Percentiles rank a stretch among this genome's conserved stretches.
Evolutionary conservation across 179 eudicot genomes (phyloP).

Genomic region (Beta macrorhiza): DNA sequence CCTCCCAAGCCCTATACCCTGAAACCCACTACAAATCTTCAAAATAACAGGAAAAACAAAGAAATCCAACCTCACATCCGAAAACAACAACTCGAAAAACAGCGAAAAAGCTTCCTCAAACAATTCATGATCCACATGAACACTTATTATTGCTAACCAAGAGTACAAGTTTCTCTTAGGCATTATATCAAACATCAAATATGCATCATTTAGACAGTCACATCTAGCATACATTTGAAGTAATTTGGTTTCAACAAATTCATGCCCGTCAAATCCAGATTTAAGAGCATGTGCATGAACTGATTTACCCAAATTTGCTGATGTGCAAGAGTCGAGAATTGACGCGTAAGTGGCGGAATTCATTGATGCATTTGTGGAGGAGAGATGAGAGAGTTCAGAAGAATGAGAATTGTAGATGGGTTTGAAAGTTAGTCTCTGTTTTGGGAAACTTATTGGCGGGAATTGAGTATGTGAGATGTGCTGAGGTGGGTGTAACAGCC

Average conservation of each 20-base stretch:
- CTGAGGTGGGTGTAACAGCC: neutral
- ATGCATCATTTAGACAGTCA: slow-evolving; percentile 40
- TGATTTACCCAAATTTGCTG: slow-evolving; percentile 39
- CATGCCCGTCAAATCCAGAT: slow-evolving; percentile 52
- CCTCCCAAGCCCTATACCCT: slow-evolving; percentile 47
- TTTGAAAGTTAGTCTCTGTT: slow-evolving; percentile 1
- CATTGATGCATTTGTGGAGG: slow-evolving; percentile 17
- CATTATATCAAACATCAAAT: slow-evolving; percentile 51
- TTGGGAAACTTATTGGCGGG: neutral
- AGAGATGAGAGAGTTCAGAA: slow-evolving; percentile 12
- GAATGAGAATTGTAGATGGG: slow-evolving; percentile 17
- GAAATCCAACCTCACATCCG: slow-evolving; percentile 46
- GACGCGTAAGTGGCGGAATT: slow-evolving; percentile 43
- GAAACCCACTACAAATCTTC: slow-evolving; percentile 46
- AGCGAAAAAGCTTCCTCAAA: slow-evolving; percentile 42
- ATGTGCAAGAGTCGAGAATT: slow-evolving; percentile 40
- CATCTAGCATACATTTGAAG: slow-evolving; percentile 49
- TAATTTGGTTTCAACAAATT: slow-evolving; percentile 51
- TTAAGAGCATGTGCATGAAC: slow-evolving; percentile 51
- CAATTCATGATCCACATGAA: slow-evolving; percentile 34
- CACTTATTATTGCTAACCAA: slow-evolving; percentile 43
- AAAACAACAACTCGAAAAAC: slow-evolving; percentile 33
- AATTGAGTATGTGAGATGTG: neutral
- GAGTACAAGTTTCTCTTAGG: slow-evolving; percentile 45
- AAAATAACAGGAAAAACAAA: slow-evolving; percentile 52